phyloP scores from a whole-genome alignment of 768 basidiomycete species.

The Podaxis sp. region DNA sequence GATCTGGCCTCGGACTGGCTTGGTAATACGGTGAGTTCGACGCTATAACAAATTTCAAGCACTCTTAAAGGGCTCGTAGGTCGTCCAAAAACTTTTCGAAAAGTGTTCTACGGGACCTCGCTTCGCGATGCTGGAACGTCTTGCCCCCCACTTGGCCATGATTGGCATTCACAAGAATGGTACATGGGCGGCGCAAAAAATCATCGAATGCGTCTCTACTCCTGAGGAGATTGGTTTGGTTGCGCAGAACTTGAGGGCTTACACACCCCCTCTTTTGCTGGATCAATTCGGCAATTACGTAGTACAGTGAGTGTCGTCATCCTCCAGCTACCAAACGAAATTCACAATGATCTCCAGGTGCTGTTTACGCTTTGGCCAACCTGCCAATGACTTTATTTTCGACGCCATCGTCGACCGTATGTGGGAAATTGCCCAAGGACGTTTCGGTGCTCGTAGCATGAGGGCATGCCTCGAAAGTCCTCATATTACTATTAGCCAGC shows the following conservation, averaged over 20 bases:
- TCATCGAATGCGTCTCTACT: conserved; percentile 90
- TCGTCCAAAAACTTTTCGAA: conserved; percentile 97
- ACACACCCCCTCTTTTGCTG: conserved; percentile 89
- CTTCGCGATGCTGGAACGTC: conserved; percentile 90
- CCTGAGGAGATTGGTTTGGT: conserved; percentile 87
- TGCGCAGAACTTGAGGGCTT: conserved; percentile 84
- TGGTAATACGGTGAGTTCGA: conserved; percentile 79
- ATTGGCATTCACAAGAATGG: conserved; percentile 99
- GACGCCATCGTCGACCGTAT: conserved; percentile 97
- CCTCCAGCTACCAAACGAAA: neutral
- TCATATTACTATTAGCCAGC: conserved; percentile 83
- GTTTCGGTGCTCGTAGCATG: conserved; percentile 98
- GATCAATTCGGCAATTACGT: conserved; percentile 96
- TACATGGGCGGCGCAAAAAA: conserved; percentile 99
- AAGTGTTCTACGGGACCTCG: conserved; percentile 76
- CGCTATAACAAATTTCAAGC: neutral
- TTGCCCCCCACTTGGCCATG: conserved; percentile 91
- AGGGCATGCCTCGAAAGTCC: conserved; percentile 93
- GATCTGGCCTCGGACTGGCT: conserved; percentile 98
- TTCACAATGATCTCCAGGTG: conserved; percentile 46
- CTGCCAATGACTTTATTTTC: conserved; percentile 93
- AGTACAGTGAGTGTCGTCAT: conserved; percentile 65
- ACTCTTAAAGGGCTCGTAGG: conserved; percentile 39
- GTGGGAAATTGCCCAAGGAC: conserved; percentile 98
- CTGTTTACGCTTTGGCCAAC: conserved; percentile 87